Conservation (phyloP, 805 yeast species). For the Candida glaebosa region DNA sequence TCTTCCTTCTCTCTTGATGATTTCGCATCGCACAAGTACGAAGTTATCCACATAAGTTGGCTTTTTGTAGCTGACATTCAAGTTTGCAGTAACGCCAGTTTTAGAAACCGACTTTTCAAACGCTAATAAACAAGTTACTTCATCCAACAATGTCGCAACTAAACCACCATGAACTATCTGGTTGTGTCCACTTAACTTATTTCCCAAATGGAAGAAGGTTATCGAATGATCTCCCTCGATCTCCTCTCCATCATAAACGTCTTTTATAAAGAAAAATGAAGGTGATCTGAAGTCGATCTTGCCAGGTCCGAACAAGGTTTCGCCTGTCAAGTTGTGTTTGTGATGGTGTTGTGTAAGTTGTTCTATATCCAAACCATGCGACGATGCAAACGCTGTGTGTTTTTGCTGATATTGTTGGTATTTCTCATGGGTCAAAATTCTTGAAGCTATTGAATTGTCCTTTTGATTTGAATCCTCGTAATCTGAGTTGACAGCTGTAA, state of each 20-base stretch:
- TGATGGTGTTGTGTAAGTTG: constrained; percentile 22
- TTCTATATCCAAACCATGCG: constrained; percentile 3
- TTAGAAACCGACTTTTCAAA: constrained; percentile 37
- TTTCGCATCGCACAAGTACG: constrained; percentile 32
- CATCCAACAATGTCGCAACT: constrained; percentile 41
- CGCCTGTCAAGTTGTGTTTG: constrained; percentile 35
- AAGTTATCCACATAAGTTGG: constrained; percentile 32
- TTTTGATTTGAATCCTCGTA: not conserved
- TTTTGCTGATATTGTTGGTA: constrained; percentile 4
- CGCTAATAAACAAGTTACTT: constrained; percentile 40
- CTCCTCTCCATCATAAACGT: constrained; percentile 22
- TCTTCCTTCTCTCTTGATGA: constrained; percentile 31
- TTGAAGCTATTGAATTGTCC: not conserved
- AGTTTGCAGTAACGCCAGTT: constrained; percentile 43
- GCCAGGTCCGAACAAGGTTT: constrained; percentile 29
- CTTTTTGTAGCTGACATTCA: constrained; percentile 36
- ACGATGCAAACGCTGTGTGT: constrained; percentile 4
- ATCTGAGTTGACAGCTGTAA: constrained; percentile 3
- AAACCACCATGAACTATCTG: constrained; percentile 44
- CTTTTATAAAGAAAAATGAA: constrained; percentile 32
- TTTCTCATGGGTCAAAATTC: constrained; percentile 5
- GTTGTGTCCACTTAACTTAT: constrained; percentile 35
- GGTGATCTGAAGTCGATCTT: constrained; percentile 32
- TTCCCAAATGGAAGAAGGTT: constrained; percentile 39
- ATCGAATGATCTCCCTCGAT: constrained; percentile 19